A percentile compares a stretch with the other conserved stretches of the same genome.
Evolutionary conservation across 805 yeast species (phyloP).

Genomic region (Ogataea sp.): DNA sequence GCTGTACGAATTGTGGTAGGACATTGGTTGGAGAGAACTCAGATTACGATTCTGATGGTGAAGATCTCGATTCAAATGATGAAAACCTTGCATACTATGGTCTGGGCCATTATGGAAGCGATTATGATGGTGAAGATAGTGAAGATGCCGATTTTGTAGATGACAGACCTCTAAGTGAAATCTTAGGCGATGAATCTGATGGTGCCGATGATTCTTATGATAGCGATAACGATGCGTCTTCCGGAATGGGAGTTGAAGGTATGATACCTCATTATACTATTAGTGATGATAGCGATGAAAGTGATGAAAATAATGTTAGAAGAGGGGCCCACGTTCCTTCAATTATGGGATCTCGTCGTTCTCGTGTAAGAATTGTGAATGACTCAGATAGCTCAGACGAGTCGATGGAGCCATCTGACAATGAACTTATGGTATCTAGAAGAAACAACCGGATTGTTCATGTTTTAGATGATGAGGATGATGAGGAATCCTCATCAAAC

Average conservation of each 20-base stretch:
- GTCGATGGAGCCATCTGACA: not conserved
- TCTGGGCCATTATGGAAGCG: not conserved
- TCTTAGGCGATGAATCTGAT: conserved; percentile 2
- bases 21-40: conserved; percentile 23
- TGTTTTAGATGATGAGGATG: not conserved
- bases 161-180: conserved; percentile 5
- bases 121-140: conserved; percentile 5
- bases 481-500: not conserved
- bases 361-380: not conserved
- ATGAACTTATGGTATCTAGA: not conserved
- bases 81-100: conserved; percentile 4
- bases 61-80: conserved; percentile 3
- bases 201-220: not conserved
- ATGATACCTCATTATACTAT: not conserved
- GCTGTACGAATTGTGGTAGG: conserved; percentile 64
- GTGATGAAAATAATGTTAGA: too few relatives aligned
- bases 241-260: not conserved
- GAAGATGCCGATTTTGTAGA: conserved; percentile 7
- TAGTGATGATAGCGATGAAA: not conserved
- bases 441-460: too few relatives aligned
- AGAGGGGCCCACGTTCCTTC: too few relatives aligned
- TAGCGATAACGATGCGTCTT: not conserved
- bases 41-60: not conserved
- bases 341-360: too few relatives aligned
- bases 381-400: not conserved